These are phyloP conservation scores for Hypoxylon subgilvum DNA, from an alignment of 495 filamentous ascomycete genomes.

Conservation along the genomic window DNA sequence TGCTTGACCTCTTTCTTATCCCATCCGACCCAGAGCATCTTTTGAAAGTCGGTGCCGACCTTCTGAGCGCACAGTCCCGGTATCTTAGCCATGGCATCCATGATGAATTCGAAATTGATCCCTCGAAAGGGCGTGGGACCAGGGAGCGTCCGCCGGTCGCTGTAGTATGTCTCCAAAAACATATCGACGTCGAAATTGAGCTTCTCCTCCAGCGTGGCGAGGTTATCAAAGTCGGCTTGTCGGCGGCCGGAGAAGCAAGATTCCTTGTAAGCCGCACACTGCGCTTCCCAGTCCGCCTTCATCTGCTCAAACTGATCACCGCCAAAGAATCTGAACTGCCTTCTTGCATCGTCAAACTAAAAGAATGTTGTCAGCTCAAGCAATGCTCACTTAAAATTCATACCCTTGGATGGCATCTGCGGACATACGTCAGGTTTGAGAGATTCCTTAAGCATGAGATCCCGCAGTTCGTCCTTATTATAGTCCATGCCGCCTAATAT, in stretches of 20 bases:
- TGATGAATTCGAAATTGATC: constrained; percentile 13
- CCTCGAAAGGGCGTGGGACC: constrained; percentile 13
- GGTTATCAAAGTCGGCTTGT: constrained; percentile 19
- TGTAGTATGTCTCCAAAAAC: constrained; percentile 17
- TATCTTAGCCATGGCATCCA: not conserved
- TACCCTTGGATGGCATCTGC: not conserved
- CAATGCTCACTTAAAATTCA: too few species aligned
- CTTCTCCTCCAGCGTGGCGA: constrained; percentile 24
- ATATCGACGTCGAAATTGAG: constrained; percentile 20
- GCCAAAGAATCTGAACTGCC: constrained; percentile 1
- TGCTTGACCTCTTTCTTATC: constrained; percentile 16
- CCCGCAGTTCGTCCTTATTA: constrained; percentile 5
- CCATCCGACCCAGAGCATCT: constrained; percentile 20
- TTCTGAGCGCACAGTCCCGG: constrained; percentile 5
- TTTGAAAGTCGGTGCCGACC: constrained; percentile 10
- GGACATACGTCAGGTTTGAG: constrained; percentile 18
- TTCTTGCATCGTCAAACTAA: constrained; percentile 10
- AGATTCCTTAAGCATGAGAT: constrained; percentile 1
- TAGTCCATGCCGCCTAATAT: not conserved
- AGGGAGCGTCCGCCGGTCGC: constrained; percentile 1
- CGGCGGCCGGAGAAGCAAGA: constrained; percentile 16
- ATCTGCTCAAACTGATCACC: constrained; percentile 4
- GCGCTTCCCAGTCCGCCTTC: constrained; percentile 16
- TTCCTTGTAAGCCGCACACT: constrained; percentile 11
- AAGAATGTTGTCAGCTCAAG: not conserved